A percentile compares a stretch with the other conserved stretches of the same genome.
Evolutionary conservation across 73 alveolate species (phyloP).

Genomic region (Paramecium octaurelia): DNA sequence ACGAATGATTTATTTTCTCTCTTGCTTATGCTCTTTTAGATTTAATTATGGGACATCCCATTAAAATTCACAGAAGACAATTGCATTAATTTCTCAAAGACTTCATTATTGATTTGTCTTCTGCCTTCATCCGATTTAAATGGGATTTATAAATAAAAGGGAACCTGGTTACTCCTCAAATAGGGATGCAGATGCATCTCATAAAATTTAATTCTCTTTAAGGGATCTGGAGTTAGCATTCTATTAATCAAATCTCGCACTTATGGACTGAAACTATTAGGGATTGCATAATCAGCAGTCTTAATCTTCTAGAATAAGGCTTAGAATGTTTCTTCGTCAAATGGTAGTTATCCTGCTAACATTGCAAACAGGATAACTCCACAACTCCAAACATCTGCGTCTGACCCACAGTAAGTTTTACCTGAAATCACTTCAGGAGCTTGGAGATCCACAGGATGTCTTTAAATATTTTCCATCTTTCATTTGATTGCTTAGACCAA

Average conservation of each 20-base stretch:
- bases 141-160: constrained; percentile 54
- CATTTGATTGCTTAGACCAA: constrained; percentile 88
- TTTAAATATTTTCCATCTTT: constrained; percentile 83
- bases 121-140: constrained; percentile 55
- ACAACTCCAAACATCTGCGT: constrained; percentile 77
- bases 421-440: constrained; percentile 92
- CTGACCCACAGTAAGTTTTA: constrained; percentile 71
- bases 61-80: neutral
- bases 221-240: constrained; percentile 90
- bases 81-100: neutral
- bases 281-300: constrained; percentile 55
- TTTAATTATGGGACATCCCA: neutral
- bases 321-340: constrained; percentile 68
- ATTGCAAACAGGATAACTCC: constrained; percentile 72
- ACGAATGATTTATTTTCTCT: constrained; percentile 61
- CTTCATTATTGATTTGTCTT: constrained; percentile 45
- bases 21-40: constrained; percentile 2
- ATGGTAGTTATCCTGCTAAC: constrained; percentile 70
- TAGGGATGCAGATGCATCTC: constrained; percentile 81
- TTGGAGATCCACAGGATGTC: constrained; percentile 94
- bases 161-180: constrained; percentile 53
- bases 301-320: constrained; percentile 61
- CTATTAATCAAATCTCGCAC: constrained; percentile 88
- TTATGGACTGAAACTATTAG: constrained; percentile 68
- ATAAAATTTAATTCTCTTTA: constrained; percentile 73